Conservation (phyloP, 1,284 basidiomycete species). For the Apiotrichum sp. region DNA sequence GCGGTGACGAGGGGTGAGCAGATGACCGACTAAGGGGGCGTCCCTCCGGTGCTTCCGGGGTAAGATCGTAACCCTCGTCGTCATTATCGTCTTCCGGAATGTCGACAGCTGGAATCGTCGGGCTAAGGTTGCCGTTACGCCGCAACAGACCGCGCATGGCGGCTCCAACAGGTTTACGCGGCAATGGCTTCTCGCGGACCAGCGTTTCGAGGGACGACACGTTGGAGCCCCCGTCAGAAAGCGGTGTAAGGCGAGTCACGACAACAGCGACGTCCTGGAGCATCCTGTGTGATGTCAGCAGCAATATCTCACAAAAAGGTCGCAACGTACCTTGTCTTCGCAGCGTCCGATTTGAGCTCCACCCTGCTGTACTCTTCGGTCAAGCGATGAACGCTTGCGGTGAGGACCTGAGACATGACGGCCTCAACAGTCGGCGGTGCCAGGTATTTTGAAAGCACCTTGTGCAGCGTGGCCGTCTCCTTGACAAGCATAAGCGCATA, state of each 20-base stretch:
- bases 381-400: conserved; percentile 80
- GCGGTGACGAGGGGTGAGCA: neutral
- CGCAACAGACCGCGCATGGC: conserved; percentile 38
- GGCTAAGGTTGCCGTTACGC: conserved; percentile 34
- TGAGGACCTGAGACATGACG: conserved; percentile 87
- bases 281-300: conserved; percentile 51
- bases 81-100: neutral
- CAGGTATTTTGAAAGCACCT: conserved; percentile 89
- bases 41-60: neutral
- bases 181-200: conserved; percentile 61
- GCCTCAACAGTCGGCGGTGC: conserved; percentile 69
- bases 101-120: neutral
- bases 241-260: conserved; percentile 62
- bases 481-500: conserved; percentile 91
- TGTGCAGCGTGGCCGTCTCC: conserved; percentile 93
- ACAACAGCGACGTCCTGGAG: conserved; percentile 70
- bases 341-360: conserved; percentile 70
- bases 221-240: conserved; percentile 58
- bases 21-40: neutral
- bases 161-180: conserved; percentile 33
- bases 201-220: conserved; percentile 67
- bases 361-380: conserved; percentile 75
- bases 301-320: too few species aligned
- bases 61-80: neutral
- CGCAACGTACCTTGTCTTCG: conserved; percentile 52